Conservation (phyloP, 148 eudicot genomes). For the Silene latifolia region DNA sequence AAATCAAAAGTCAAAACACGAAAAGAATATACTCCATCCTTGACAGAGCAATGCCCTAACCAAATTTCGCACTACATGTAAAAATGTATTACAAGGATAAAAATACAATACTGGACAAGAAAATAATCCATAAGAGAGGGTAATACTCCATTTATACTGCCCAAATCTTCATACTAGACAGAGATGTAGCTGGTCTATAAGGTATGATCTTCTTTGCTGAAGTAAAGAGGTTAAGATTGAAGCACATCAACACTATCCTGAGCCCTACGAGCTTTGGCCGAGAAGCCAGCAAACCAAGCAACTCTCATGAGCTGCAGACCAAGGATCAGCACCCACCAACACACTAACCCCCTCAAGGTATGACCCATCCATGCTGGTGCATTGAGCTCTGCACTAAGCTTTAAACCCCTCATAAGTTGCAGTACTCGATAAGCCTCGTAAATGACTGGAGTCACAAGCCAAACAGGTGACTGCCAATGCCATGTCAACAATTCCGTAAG, state of each 20-base stretch:
- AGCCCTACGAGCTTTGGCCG: slow-evolving; percentile 40
- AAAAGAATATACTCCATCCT: not conserved
- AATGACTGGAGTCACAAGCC: slow-evolving; percentile 86
- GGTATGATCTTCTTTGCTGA: not conserved
- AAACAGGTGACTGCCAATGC: slow-evolving; percentile 97
- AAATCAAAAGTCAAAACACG: not conserved
- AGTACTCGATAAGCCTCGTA: slow-evolving; percentile 82
- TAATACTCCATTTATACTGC: not conserved
- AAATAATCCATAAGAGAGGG: not conserved
- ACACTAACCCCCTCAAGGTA: slow-evolving; percentile 71
- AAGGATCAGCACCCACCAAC: slow-evolving; percentile 94
- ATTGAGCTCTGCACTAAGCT: slow-evolving; percentile 76
- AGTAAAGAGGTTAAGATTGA: not conserved
- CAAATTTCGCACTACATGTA: not conserved
- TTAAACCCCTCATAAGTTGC: slow-evolving; percentile 96
- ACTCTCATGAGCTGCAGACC: slow-evolving; percentile 98
- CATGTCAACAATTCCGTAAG: slow-evolving; percentile 86
- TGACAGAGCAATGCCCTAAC: not conserved
- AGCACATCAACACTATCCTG: slow-evolving; percentile 24
- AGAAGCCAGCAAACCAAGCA: slow-evolving; percentile 94
- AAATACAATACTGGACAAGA: not conserved
- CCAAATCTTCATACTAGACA: not conserved
- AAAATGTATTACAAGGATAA: not conserved
- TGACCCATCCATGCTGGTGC: slow-evolving; percentile 78
- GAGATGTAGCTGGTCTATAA: not conserved